phyloP scores from a whole-genome alignment of 2,329 filamentous ascomycete species.

The Cercospora sp. region DNA sequence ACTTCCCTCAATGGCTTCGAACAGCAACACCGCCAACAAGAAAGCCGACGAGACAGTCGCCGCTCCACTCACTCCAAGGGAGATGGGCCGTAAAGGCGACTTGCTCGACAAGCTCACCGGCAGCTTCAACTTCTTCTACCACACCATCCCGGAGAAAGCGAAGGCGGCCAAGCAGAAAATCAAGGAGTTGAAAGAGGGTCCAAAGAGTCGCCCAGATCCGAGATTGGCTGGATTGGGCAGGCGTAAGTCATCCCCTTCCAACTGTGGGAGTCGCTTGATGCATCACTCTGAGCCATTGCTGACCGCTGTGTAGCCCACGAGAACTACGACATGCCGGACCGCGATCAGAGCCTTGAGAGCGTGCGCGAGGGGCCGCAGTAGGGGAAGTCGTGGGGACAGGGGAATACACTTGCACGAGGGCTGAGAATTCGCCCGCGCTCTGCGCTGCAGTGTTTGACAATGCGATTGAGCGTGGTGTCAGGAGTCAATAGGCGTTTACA shows the following conservation, averaged over 20 bases:
- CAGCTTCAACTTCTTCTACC: neutral
- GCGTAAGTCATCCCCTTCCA: neutral
- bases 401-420: neutral
- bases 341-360: neutral
- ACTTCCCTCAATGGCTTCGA: slow-evolving; percentile 1
- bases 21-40: neutral
- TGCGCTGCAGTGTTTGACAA: neutral
- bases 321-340: neutral
- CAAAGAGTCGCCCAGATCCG: slow-evolving; percentile 1
- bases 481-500: neutral
- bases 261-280: neutral
- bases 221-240: neutral
- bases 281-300: neutral
- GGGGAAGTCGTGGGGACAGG: neutral
- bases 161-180: neutral
- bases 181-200: neutral
- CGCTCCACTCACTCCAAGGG: neutral
- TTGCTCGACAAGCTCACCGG: neutral
- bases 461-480: neutral
- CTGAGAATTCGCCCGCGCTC: neutral
- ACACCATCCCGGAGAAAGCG: neutral
- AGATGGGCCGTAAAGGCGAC: neutral
- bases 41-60: neutral
- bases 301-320: neutral
- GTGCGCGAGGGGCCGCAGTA: slow-evolving; percentile 1